Evolutionary conservation across 495 filamentous ascomycete genomes (phyloP).

Genomic region (Aspergillus nanangensis): DNA sequence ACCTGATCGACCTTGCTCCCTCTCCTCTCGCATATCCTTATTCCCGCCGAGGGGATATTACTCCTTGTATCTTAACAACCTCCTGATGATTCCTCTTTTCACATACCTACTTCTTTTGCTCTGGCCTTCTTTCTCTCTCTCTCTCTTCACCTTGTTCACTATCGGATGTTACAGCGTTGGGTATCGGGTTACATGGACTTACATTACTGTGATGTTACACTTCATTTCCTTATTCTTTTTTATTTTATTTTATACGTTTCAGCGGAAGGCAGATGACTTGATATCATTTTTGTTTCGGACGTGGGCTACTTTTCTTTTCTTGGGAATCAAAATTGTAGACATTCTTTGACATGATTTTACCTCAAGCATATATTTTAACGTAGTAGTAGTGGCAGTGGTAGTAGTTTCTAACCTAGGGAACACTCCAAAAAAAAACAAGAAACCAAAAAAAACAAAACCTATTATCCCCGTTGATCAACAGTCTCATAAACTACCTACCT

Average conservation of each 20-base stretch:
- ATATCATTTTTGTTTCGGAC: no score
- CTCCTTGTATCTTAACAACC: background rate
- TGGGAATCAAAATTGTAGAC: no score
- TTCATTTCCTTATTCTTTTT: background rate
- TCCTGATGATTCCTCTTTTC: background rate
- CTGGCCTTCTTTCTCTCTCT: slow-evolving; percentile 3
- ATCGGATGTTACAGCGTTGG: slow-evolving; percentile 19
- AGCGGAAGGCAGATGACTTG: background rate
- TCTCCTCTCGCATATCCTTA: slow-evolving; percentile 1
- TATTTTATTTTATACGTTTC: background rate
- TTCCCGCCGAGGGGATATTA: background rate
- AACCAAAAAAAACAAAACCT: no score
- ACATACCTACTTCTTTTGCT: slow-evolving; percentile 1
- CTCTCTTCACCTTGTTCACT: background rate
- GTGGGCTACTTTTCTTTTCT: no score
- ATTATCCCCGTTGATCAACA: no score
- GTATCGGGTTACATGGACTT: slow-evolving; percentile 7
- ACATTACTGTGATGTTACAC: background rate
- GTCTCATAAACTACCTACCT: no score
- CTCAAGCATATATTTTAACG: no score
- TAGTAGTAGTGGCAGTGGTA: no score
- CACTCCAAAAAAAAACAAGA: no score
- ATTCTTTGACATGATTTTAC: no score
- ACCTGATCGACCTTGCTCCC: background rate
- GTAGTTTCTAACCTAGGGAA: no score